Percentiles rank a stretch among this genome's conserved stretches.
phyloP scores from a whole-genome alignment of 345 rosid genomes.

The Pugionium dolabratum region DNA sequence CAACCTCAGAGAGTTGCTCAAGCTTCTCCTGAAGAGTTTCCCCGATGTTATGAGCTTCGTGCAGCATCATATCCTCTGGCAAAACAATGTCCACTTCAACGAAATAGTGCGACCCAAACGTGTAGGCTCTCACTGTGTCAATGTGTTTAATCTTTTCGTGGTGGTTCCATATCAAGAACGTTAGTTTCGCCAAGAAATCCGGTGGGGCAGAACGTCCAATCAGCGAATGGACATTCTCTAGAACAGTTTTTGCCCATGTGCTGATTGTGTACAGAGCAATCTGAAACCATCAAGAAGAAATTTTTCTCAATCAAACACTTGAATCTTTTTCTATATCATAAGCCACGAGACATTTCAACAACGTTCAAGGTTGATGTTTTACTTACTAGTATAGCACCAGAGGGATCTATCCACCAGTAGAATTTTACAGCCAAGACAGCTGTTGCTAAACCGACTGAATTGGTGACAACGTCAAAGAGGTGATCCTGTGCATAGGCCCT shows the following conservation, averaged over 20 bases:
- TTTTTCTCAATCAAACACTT: background rate
- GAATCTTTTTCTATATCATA: background rate
- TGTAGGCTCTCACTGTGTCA: slow-evolving; percentile 62
- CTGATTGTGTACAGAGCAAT: slow-evolving; percentile 74
- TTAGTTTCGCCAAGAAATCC: slow-evolving; percentile 71
- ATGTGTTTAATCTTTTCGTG: slow-evolving; percentile 45
- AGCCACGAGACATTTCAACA: background rate
- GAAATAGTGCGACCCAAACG: slow-evolving; percentile 76
- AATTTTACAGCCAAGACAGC: slow-evolving; percentile 52
- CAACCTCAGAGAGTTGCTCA: slow-evolving; percentile 76
- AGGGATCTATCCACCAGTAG: slow-evolving; percentile 64
- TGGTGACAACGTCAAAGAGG: slow-evolving; percentile 58
- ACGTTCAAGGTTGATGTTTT: slow-evolving; percentile 9
- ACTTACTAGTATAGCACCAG: slow-evolving; percentile 57
- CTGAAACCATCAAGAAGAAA: slow-evolving; percentile 42
- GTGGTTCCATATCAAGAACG: slow-evolving; percentile 82
- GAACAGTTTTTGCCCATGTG: slow-evolving; percentile 75
- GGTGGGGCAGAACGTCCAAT: slow-evolving; percentile 85
- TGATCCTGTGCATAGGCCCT: slow-evolving; percentile 60
- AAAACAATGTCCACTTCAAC: slow-evolving; percentile 85
- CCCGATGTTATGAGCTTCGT: slow-evolving; percentile 76
- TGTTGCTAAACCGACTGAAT: slow-evolving; percentile 57
- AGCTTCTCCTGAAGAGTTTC: slow-evolving; percentile 86
- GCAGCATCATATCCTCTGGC: slow-evolving; percentile 67
- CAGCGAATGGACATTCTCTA: slow-evolving; percentile 68